Conservation (phyloP, 495 filamentous ascomycete genomes). For the Hypomontagnella monticulosa region DNA sequence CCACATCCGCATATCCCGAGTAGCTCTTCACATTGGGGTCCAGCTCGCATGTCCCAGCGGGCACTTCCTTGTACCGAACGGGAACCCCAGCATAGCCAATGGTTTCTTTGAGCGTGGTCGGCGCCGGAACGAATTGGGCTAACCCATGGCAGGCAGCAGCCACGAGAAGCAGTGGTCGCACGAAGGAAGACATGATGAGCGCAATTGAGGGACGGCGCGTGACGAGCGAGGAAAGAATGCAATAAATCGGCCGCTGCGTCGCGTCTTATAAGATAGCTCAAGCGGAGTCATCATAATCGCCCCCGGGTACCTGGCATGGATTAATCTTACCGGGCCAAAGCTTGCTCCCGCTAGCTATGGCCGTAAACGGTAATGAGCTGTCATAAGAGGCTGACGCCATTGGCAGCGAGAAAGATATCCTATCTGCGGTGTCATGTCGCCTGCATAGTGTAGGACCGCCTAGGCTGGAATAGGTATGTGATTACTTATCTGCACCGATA, state of each 20-base stretch:
- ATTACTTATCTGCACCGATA: constrained; percentile 32
- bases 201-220: constrained; percentile 20
- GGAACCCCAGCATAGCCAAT: constrained; percentile 62
- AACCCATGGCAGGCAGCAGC: constrained; percentile 30
- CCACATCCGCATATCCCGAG: constrained; percentile 72
- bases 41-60: constrained; percentile 71
- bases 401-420: constrained; percentile 21
- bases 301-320: constrained; percentile 28
- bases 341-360: constrained; percentile 18
- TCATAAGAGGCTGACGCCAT: constrained; percentile 34
- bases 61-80: constrained; percentile 70
- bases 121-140: constrained; percentile 69
- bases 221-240: not conserved
- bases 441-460: constrained; percentile 2
- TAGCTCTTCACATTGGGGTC: constrained; percentile 72
- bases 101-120: constrained; percentile 61
- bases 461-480: constrained; percentile 36
- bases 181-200: constrained; percentile 39
- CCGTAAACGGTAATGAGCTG: constrained; percentile 28
- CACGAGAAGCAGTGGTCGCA: constrained; percentile 41
- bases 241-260: constrained; percentile 2
- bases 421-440: constrained; percentile 26
- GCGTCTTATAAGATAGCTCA: constrained; percentile 26
- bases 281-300: not conserved
- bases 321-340: constrained; percentile 23